Base-by-base conservation (phyloP, 2,329 filamentous ascomycete genomes). In the Dendryphion nanum region DNA sequence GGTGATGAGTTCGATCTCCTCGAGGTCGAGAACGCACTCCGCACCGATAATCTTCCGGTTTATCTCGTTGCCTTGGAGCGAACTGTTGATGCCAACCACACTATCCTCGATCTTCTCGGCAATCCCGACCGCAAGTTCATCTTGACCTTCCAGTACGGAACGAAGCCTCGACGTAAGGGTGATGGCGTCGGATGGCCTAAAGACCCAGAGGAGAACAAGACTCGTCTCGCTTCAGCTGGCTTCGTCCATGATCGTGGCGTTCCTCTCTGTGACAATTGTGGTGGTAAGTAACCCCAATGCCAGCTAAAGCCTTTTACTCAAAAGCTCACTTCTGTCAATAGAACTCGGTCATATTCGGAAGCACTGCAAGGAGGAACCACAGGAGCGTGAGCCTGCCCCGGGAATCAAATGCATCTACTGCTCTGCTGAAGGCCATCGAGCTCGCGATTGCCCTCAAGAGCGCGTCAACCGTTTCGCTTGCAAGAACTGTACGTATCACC, bases 351-450 rank as follows among this genome's bases (percentile, higher is more conserved):
- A 89, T 45, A 72, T 67, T 18, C 51, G 68, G n/a, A 82, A 79
- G 63, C 57, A 64, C 35, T 89, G 85, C 57, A 70, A 74, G 3
- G 61, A 81, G 55, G 82, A 85, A 45, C 73, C 71, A 47, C 43
- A 59, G 0, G 79, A 82, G 54, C 65, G 57, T 17, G 57, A 63
- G 30, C 47, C 2, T 66, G 63, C 12, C 51, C 72, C 24, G 0
- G 65, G 68, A 15, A 74, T 85, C 33, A 72, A 70, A 32, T 89
- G 85, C 59, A 76, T 71, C 67, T 83, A 87, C 66, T 88, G 85
- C 48, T 67, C 74, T 4, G 72, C 75, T 26, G 65, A 72, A 18
- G 83, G 83, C 7, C 84, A 88, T 53, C 82, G 83, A 41, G 67
- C 82, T 35, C 80, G 84, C 35, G 83, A 89, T 49, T 89, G 85